These are phyloP conservation scores for Candida xyloterini DNA, from an alignment of 805 yeast species.

Conservation along the genomic window DNA sequence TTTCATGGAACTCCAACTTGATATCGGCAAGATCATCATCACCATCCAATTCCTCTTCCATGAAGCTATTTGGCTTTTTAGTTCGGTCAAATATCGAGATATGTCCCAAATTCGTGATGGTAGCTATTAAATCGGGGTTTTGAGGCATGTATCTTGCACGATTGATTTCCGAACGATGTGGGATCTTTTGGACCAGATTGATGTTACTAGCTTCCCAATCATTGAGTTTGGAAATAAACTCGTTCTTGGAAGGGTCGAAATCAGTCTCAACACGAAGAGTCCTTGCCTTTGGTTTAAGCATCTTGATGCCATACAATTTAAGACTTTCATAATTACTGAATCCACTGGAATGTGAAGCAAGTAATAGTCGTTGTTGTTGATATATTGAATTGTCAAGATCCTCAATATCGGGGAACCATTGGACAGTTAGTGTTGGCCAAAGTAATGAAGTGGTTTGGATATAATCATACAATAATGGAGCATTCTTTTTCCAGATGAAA, in stretches of 20 bases:
- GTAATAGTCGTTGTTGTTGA: constrained; percentile 41
- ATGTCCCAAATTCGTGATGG: constrained; percentile 64
- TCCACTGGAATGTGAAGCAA: constrained; percentile 66
- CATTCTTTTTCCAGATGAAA: constrained; percentile 59
- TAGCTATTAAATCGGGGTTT: constrained; percentile 78
- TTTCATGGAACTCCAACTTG: constrained; percentile 29
- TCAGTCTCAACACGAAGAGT: constrained; percentile 29
- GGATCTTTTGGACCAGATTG: constrained; percentile 50
- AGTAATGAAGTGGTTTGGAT: constrained; percentile 50
- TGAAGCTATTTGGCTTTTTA: constrained; percentile 54
- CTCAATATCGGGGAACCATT: constrained; percentile 60
- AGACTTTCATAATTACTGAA: constrained; percentile 31
- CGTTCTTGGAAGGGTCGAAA: constrained; percentile 36
- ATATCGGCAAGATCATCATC: constrained; percentile 26
- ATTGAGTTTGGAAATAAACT: constrained; percentile 23
- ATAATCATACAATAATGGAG: constrained; percentile 53
- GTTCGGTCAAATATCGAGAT: constrained; percentile 76
- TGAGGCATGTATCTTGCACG: constrained; percentile 75
- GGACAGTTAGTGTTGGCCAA: constrained; percentile 63
- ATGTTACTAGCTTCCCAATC: constrained; percentile 13
- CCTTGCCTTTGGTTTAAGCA: constrained; percentile 11
- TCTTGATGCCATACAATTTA: constrained; percentile 19
- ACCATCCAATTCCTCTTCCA: constrained; percentile 32
- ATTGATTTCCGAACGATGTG: constrained; percentile 71
- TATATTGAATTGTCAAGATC: constrained; percentile 26